Evolutionary conservation across 768 basidiomycete species (phyloP).

Genomic region (Hydnomerulius pinastri): DNA sequence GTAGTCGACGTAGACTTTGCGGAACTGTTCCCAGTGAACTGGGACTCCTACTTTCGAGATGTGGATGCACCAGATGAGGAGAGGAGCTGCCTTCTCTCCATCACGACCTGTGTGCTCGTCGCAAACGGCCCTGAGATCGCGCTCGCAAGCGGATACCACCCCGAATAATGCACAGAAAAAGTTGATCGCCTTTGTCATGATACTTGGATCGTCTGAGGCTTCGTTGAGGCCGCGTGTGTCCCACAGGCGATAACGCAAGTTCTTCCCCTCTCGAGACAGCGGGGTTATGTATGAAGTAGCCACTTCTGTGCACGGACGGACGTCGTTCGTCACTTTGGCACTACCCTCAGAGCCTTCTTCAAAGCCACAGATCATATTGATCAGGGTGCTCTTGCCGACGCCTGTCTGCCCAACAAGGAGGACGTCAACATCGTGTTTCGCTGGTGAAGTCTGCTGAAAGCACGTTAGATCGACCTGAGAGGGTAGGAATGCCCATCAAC

Average conservation of each 20-base stretch:
- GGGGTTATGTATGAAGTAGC: constrained; percentile 5
- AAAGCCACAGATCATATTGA: constrained; percentile 23
- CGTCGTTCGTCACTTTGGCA: constrained; percentile 21
- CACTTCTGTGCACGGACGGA: constrained; percentile 18
- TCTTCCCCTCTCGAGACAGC: constrained; percentile 1
- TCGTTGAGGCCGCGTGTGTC: constrained; percentile 29
- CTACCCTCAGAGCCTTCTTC: constrained; percentile 1
- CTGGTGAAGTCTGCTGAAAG: constrained; percentile 4
- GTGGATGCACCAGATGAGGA: constrained; percentile 16
- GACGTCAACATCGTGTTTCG: constrained; percentile 11
- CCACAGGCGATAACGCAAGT: constrained; percentile 20
- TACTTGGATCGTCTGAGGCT: constrained; percentile 10
- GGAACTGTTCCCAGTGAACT: constrained; percentile 21
- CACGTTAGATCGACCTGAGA: constrained; percentile 1
- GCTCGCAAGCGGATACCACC: constrained; percentile 13
- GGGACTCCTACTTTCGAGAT: constrained; percentile 16
- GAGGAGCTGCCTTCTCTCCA: background rate
- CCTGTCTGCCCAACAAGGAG: constrained; percentile 28
- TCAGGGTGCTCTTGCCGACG: constrained; percentile 25
- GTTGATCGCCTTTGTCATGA: constrained; percentile 10
- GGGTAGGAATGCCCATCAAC: constrained; percentile 1
- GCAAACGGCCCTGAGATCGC: constrained; percentile 19
- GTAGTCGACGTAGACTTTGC: constrained; percentile 19
- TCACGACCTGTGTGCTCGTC: constrained; percentile 3
- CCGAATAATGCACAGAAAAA: constrained; percentile 17